These are phyloP conservation scores for Rhipidocladum racemiflorum DNA, from an alignment of 176 grass and related monocot species.

Conservation along the genomic window DNA sequence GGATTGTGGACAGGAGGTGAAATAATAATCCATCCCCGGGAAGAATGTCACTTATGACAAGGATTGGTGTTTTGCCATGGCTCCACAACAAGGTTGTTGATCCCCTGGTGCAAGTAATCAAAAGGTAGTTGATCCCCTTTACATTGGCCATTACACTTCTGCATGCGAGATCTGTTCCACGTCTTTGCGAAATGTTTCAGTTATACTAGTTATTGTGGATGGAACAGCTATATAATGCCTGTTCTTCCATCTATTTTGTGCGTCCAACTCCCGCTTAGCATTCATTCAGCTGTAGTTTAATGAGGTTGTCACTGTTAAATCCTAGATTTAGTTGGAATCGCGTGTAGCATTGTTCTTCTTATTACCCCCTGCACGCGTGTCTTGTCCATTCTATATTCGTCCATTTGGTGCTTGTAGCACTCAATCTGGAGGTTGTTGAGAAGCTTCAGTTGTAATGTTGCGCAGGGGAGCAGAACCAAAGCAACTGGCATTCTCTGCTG, in stretches of 20 bases:
- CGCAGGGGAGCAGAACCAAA: conserved; percentile 86
- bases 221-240: not conserved
- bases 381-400: not conserved
- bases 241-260: not conserved
- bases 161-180: not conserved
- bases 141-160: not conserved
- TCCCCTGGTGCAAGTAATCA: conserved; percentile 63
- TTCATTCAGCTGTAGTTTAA: not conserved
- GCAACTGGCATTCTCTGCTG: conserved; percentile 80
- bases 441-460: conserved; percentile 15
- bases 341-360: not conserved
- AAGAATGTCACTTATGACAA: conserved; percentile 11
- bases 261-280: not conserved
- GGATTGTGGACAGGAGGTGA: no score
- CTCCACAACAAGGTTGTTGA: conserved; percentile 58
- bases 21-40: no score
- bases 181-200: not conserved
- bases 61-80: conserved; percentile 51
- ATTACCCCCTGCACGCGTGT: not conserved
- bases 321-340: not conserved
- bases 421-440: not conserved
- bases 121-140: conserved; percentile 11
- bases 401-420: not conserved
- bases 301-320: not conserved
- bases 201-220: not conserved